Percentiles rank a stretch among this genome's conserved stretches.
Evolutionary conservation across 2,329 filamentous ascomycete species (phyloP).

Genomic region (Trichoderma semiorbis): DNA sequence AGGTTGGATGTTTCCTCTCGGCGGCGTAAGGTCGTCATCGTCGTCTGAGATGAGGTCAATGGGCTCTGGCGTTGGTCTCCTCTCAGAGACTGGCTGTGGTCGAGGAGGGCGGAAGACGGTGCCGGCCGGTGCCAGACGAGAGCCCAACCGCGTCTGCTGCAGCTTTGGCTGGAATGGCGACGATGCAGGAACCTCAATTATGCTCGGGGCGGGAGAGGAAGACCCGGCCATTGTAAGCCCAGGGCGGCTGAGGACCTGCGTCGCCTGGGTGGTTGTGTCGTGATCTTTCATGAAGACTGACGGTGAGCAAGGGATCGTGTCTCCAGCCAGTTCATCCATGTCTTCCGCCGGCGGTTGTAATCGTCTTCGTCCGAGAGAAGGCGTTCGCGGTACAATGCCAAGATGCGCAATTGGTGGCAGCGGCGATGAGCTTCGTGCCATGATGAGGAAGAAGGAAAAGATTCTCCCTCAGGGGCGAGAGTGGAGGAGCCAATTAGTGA

Average conservation of each 20-base stretch:
- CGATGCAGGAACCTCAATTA: slow-evolving; percentile 82
- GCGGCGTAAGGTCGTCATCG: slow-evolving; percentile 47
- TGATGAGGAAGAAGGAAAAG: slow-evolving; percentile 21
- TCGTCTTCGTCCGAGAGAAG: slow-evolving; percentile 24
- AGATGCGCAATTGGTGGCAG: slow-evolving; percentile 32
- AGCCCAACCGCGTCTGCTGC: slow-evolving; percentile 38
- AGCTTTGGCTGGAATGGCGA: slow-evolving; percentile 61
- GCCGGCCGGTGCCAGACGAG: slow-evolving; percentile 70
- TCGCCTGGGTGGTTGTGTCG: slow-evolving; percentile 41
- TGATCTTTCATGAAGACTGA: slow-evolving; percentile 34
- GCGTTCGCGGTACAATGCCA: slow-evolving; percentile 28
- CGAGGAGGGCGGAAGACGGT: slow-evolving; percentile 61
- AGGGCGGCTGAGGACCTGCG: slow-evolving; percentile 44
- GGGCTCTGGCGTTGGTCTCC: slow-evolving; percentile 38
- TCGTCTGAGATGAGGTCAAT: slow-evolving; percentile 51
- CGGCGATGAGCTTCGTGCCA: slow-evolving; percentile 32
- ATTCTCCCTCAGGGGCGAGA: neutral
- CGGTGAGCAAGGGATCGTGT: slow-evolving; percentile 46
- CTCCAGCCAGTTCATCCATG: slow-evolving; percentile 42
- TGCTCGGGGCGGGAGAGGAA: slow-evolving; percentile 43
- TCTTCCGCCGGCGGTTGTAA: slow-evolving; percentile 30
- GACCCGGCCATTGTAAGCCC: slow-evolving; percentile 32
- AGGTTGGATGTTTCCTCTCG: slow-evolving; percentile 60
- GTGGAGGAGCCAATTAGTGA: slow-evolving; percentile 12
- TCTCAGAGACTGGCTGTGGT: slow-evolving; percentile 27